Conservation (phyloP, 2,329 filamentous ascomycete species). For the Colletotrichum filicis region DNA sequence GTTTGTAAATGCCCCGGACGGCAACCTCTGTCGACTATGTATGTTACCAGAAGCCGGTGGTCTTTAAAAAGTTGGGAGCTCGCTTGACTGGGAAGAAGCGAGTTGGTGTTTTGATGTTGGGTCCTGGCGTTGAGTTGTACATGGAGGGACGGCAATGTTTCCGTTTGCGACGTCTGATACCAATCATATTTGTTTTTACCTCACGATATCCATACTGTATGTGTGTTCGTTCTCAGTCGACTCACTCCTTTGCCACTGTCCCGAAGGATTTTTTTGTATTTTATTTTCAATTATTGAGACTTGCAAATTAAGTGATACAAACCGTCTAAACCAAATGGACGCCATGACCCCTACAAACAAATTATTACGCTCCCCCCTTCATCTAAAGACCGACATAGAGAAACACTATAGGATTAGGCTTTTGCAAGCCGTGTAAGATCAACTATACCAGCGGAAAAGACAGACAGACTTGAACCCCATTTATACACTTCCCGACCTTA, state of each 20-base stretch:
- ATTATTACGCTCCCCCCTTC: not conserved
- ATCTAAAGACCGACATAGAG: not conserved
- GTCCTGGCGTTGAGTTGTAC: not conserved
- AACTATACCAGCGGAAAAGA: not conserved
- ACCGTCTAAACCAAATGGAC: not conserved
- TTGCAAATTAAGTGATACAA: not conserved
- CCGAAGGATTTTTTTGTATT: not conserved
- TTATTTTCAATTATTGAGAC: not conserved
- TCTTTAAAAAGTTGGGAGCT: not conserved
- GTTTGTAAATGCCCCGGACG: constrained; percentile 12
- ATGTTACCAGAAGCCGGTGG: not conserved
- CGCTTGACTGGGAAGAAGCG: not conserved
- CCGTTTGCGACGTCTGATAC: not conserved
- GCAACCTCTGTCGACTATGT: constrained; percentile 3
- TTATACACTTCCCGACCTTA: not conserved
- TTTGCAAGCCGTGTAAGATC: not conserved
- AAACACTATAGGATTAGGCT: not conserved
- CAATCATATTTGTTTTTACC: not conserved
- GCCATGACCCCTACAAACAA: not conserved
- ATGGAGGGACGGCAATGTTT: not conserved
- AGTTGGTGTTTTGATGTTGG: not conserved
- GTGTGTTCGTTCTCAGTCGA: too few relatives aligned
- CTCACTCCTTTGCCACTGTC: not conserved
- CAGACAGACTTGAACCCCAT: not conserved
- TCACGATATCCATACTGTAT: not conserved